Evolutionary conservation across 2,329 filamentous ascomycete genomes (phyloP), one percentile per base, ranked within the genome.

Genomic region (Pyricularia sp.): DNA sequence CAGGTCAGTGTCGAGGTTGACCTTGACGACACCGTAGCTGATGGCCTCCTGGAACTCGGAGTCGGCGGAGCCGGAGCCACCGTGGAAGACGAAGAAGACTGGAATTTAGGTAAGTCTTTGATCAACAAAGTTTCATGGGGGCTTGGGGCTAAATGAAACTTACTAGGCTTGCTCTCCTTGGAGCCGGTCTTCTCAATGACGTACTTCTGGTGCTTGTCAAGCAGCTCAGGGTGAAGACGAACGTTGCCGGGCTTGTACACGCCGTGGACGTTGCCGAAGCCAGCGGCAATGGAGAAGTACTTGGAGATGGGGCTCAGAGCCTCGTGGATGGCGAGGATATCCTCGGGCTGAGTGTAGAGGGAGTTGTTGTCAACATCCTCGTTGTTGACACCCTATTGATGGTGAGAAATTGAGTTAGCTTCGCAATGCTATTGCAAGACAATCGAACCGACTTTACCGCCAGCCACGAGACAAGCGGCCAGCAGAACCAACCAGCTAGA

Each of bases 21-120:
- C 94, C 88, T 99, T 99, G 82, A 97, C 89, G 72, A 99, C 93
- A 83, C 94, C 94, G 79, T 93, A 89, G 75, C 82, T 81, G 78
- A 97, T 97, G 75, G 93, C 93, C 72, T 91, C 86, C 69, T 82
- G 83, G 85, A 90, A 99, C 82, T 99, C 94, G 72, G 91, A 79
- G 83, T 96, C 96, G 76, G 84, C 84, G 70, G 90, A 96, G 71
- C 94, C 94, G 69, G 91, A 96, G 73, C 94, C 94, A 74, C 94
- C 94, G 85, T 99, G 94, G 89, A 99, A 99, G 78, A 99, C 94
- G 74, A 99, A 91, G 87, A 93, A 97, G 75, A 97, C 90, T 69
- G 30, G 5, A 22, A 2, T 0, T n/a, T 2, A 24, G n/a, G 19
- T 28, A 33, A 28, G 49, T n/a, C 9, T 61, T 68, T 33, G 33